Evolutionary conservation across 768 basidiomycete species (phyloP).

Genomic region (Boletus reticuloceps): DNA sequence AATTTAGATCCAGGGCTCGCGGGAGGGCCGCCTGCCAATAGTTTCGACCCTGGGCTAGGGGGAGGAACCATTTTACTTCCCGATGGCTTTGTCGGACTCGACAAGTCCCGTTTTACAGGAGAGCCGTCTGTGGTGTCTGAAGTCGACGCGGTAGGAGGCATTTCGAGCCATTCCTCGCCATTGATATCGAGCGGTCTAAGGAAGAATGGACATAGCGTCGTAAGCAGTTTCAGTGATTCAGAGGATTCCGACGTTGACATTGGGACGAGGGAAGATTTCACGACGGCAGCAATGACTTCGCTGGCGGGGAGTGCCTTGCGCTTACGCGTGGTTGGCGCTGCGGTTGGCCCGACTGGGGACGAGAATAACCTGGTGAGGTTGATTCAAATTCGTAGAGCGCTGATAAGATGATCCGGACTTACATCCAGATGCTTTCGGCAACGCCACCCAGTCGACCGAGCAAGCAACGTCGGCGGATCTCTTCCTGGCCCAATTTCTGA

Average conservation of each 20-base stretch:
- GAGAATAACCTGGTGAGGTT: conserved; percentile 59
- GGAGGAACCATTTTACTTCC: conserved; percentile 25
- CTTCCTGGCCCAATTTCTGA: conserved; percentile 72
- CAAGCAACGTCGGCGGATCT: conserved; percentile 70
- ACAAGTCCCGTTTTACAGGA: conserved; percentile 7
- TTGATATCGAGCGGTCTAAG: conserved; percentile 59
- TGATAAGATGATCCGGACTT: conserved; percentile 18
- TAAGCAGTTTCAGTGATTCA: conserved; percentile 67
- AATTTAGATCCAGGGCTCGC: conserved; percentile 49
- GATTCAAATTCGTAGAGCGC: neutral
- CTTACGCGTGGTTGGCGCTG: conserved; percentile 60
- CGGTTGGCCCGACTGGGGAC: conserved; percentile 49
- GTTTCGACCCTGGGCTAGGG: conserved; percentile 40
- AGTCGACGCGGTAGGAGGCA: conserved; percentile 31
- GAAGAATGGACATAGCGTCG: conserved; percentile 78
- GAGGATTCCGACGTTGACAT: conserved; percentile 75
- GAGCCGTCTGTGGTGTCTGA: conserved; percentile 13
- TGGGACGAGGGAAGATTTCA: conserved; percentile 81
- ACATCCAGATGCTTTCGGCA: conserved; percentile 92
- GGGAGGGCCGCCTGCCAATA: conserved; percentile 27
- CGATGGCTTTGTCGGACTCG: conserved; percentile 39
- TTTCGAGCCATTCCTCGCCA: conserved; percentile 55
- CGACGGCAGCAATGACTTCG: conserved; percentile 65
- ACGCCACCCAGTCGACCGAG: conserved; percentile 75
- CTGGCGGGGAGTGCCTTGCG: conserved; percentile 64